Conservation (phyloP, 805 yeast genomes). For the Teunomyces kruisii region DNA sequence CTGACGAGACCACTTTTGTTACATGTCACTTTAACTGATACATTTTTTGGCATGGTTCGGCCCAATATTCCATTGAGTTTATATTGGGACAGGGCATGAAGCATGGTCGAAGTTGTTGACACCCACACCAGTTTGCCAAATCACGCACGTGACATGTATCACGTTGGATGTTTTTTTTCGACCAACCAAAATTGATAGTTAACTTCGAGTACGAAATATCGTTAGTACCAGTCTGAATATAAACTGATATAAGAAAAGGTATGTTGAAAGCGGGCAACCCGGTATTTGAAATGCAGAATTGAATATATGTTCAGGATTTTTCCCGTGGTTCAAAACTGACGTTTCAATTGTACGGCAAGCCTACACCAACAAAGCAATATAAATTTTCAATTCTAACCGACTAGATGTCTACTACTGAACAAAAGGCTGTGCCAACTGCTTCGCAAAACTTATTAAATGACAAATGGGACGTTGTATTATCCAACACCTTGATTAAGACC, state of each 20-base stretch:
- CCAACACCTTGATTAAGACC: slow-evolving; percentile 91
- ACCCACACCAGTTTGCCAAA: no score
- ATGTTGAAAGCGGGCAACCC: neutral
- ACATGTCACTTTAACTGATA: no score
- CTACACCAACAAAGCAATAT: neutral
- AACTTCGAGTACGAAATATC: slow-evolving; percentile 1
- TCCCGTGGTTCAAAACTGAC: neutral
- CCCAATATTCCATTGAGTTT: no score
- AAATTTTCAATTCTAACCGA: slow-evolving; percentile 1
- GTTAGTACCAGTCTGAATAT: slow-evolving; percentile 1
- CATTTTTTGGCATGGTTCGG: no score
- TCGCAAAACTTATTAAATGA: slow-evolving; percentile 62
- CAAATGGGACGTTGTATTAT: slow-evolving; percentile 94
- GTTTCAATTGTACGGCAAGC: neutral
- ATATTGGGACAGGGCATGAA: no score
- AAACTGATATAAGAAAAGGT: slow-evolving; percentile 4
- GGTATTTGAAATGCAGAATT: neutral
- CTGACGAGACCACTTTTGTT: no score
- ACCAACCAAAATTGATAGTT: slow-evolving; percentile 4
- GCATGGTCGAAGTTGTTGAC: no score
- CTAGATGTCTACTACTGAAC: slow-evolving; percentile 31
- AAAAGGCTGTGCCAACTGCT: slow-evolving; percentile 37
- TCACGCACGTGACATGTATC: neutral
- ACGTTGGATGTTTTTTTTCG: slow-evolving; percentile 2
- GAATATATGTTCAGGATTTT: neutral